These are phyloP conservation scores for Teratosphaeria epicoccoides DNA, from an alignment of 2,329 filamentous ascomycete species.

Conservation along the genomic window DNA sequence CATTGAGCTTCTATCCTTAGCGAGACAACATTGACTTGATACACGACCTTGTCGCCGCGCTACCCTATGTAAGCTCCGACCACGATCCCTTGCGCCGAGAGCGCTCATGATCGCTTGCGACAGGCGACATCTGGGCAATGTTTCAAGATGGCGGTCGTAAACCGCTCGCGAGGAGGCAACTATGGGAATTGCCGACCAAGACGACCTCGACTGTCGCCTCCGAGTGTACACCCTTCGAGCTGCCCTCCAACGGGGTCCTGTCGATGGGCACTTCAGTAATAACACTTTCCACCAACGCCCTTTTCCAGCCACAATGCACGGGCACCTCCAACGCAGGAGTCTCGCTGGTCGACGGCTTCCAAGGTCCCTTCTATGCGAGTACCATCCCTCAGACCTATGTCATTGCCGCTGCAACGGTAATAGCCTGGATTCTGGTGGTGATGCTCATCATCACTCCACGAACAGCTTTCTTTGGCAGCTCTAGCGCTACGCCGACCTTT, in stretches of 20 bases:
- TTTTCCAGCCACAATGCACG: constrained; percentile 50
- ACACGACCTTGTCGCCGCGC: neutral
- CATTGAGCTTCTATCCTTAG: neutral
- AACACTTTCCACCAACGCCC: constrained; percentile 48
- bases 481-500: constrained; percentile 36
- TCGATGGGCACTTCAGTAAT: constrained; percentile 42
- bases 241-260: constrained; percentile 49
- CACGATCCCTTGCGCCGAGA: constrained; percentile 1
- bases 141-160: neutral
- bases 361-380: constrained; percentile 86
- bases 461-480: constrained; percentile 77
- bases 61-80: neutral
- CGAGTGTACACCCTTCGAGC: constrained; percentile 52
- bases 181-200: constrained; percentile 22
- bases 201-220: constrained; percentile 9
- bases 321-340: constrained; percentile 32
- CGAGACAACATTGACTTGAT: neutral
- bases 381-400: constrained; percentile 90
- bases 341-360: constrained; percentile 53
- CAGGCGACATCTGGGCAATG: neutral
- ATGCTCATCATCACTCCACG: constrained; percentile 93
- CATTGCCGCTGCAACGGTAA: constrained; percentile 79
- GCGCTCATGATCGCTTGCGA: neutral
- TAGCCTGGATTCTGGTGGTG: constrained; percentile 83
- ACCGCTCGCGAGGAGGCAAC: constrained; percentile 17